Base-by-base conservation (phyloP, 2,329 filamentous ascomycete species). In the Thielaviopsis musarum region DNA sequence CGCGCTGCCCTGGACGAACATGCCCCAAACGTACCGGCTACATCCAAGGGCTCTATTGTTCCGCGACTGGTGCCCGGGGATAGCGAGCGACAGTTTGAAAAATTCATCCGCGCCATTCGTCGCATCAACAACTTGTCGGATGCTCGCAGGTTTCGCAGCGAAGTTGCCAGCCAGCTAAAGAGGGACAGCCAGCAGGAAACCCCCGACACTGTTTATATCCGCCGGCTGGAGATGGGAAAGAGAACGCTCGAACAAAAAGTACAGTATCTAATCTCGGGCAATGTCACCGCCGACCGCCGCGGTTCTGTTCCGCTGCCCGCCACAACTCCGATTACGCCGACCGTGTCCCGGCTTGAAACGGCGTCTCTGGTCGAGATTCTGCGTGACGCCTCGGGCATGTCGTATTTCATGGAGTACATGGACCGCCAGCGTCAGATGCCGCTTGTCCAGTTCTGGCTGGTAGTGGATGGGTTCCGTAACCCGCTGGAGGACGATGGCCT, bases 401-500 rank as follows among this genome's bases (percentile, higher is more conserved):
- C 93, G 2, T 98, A 95, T 69, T 97, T 98, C 73, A 98, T 98
- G 93, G 93, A 98, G 69, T 97, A 90, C 67, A 98, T 98, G 93
- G 93, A 98, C 69, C 84, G 93, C 51, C 87, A 91, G 68, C 79
- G 80, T 17, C 76, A 91, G 26, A 91, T 97, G 85, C 80, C 87
- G 15, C 74, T 96, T 54, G 91, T 98, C 5, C 93, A 98, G 67
- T 98, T 97, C 70, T 98, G 91, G 90, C 84, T 98, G 49, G 93
- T 97, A 2, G 93, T 97, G 5, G 93, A 98, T 71, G 91, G 93
- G 0, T 89, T 97, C 65, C 86, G 94, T 51, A 95, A 94, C 65
- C 94, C 93, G 0, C 74, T 98, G 2, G 93, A 98, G 70, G 88
- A 91, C 64, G 79, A 81, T 66, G 84, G 85, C 41, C 67, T 67